A percentile compares a stretch with the other conserved stretches of the same genome.
Evolutionary conservation across 768 basidiomycete genomes (phyloP).

Genomic region (Tylopilus subfusipes): DNA sequence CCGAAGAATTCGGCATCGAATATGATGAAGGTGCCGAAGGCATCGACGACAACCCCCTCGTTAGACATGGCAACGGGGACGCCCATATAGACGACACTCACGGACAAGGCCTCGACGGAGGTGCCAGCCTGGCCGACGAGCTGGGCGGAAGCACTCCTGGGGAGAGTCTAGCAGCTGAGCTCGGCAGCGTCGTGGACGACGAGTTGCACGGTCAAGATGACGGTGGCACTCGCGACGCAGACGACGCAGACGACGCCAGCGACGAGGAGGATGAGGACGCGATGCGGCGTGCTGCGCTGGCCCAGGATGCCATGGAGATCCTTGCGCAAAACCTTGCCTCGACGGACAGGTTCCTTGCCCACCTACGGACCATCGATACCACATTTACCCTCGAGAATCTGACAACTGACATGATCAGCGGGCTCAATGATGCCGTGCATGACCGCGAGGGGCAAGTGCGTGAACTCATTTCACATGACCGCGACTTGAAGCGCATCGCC

Average conservation of each 20-base stretch:
- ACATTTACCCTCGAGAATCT: conserved; percentile 55
- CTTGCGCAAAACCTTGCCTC: conserved; percentile 72
- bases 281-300: conserved; percentile 19
- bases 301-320: conserved; percentile 65
- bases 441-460: conserved; percentile 82
- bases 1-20: conserved; percentile 87
- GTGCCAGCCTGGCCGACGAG: conserved; percentile 44
- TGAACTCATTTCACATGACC: conserved; percentile 71
- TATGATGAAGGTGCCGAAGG: conserved; percentile 86
- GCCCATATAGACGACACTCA: conserved; percentile 30
- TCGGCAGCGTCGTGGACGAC: conserved; percentile 21
- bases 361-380: conserved; percentile 66
- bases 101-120: conserved; percentile 24
- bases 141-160: conserved; percentile 25
- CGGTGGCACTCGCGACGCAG: conserved; percentile 10
- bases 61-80: conserved; percentile 25
- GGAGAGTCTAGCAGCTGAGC: conserved; percentile 23
- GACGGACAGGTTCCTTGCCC: conserved; percentile 72
- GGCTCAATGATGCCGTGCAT: conserved; percentile 68
- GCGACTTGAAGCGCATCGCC: conserved; percentile 74
- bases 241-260: conserved; percentile 7
- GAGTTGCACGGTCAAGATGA: conserved; percentile 13
- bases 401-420: conserved; percentile 73
- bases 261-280: conserved; percentile 32
- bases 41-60: conserved; percentile 44